Evolutionary conservation across 1,139 yeast species (phyloP).

Genomic region (Zygoascus hellenicus): DNA sequence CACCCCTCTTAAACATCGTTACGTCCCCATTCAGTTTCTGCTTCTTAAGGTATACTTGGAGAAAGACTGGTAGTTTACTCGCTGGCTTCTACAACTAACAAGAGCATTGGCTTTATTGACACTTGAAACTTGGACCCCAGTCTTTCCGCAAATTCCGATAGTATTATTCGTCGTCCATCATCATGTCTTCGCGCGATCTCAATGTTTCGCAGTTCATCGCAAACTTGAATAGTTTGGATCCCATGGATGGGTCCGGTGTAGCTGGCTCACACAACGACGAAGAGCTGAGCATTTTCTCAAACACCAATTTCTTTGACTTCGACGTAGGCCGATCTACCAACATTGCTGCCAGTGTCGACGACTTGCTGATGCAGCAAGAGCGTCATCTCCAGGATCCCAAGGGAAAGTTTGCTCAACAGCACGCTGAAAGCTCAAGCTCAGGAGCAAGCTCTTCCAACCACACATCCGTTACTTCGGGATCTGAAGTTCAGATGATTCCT

Average conservation of each 20-base stretch:
- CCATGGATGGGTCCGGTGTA: conserved; percentile 18
- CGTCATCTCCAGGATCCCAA: conserved; percentile 31
- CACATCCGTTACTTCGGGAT: background rate
- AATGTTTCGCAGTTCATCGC: conserved; percentile 32
- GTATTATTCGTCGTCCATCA: background rate
- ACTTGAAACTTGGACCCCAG: no score
- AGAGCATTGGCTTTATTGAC: no score
- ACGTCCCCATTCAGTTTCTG: no score
- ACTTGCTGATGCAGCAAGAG: conserved; percentile 37
- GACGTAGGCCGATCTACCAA: conserved; percentile 41
- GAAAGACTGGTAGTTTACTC: no score
- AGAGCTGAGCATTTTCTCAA: conserved; percentile 38
- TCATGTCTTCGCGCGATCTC: conserved; percentile 18
- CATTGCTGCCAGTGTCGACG: conserved; percentile 38
- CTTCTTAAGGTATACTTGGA: no score
- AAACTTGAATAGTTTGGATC: conserved; percentile 31
- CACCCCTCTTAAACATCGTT: no score
- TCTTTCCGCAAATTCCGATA: no score
- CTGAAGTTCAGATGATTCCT: conserved; percentile 11
- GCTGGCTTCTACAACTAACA: no score
- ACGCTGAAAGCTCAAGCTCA: conserved; percentile 6
- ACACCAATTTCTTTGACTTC: conserved; percentile 41
- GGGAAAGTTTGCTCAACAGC: conserved; percentile 15
- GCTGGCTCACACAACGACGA: conserved; percentile 24
- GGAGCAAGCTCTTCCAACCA: conserved; percentile 8